Conservation (phyloP, 768 basidiomycete genomes). For the Xerocomellus dryophilus region DNA sequence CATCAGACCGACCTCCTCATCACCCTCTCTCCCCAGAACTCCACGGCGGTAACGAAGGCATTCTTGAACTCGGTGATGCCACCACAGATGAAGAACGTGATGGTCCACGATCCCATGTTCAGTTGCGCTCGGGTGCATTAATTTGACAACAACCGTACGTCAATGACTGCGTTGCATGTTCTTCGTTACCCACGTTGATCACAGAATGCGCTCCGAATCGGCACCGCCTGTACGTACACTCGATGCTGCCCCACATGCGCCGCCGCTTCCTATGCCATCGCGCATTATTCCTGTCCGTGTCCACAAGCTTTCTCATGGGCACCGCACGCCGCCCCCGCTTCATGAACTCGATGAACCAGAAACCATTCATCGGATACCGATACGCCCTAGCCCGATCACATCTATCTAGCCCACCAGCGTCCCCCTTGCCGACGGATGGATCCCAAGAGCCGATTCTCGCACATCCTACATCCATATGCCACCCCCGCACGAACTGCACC, state of each 20-base stretch:
- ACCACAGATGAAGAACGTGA: constrained; percentile 24
- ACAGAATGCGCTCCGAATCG: constrained; percentile 28
- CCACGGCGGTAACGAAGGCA: constrained; percentile 12
- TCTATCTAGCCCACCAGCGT: not conserved
- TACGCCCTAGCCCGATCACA: constrained; percentile 21
- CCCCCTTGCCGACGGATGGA: constrained; percentile 30
- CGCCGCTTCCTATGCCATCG: constrained; percentile 26
- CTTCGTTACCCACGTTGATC: constrained; percentile 13
- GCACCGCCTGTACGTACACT: constrained; percentile 25
- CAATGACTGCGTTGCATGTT: not conserved
- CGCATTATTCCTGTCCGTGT: constrained; percentile 10
- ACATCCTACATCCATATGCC: constrained; percentile 23
- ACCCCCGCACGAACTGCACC: constrained; percentile 19
- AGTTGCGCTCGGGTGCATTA: constrained; percentile 16
- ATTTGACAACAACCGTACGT: constrained; percentile 25
- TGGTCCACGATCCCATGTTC: constrained; percentile 14
- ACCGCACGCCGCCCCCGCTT: constrained; percentile 9
- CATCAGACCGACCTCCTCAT: constrained; percentile 14
- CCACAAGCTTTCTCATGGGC: constrained; percentile 21
- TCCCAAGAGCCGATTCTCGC: constrained; percentile 29
- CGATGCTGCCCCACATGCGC: constrained; percentile 12
- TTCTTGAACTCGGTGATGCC: constrained; percentile 11
- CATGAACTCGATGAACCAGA: constrained; percentile 19
- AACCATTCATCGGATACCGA: constrained; percentile 28
- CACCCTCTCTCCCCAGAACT: constrained; percentile 11